Evolutionary conservation across 805 yeast species (phyloP).

Genomic region (Metschnikowia corniflorae): DNA sequence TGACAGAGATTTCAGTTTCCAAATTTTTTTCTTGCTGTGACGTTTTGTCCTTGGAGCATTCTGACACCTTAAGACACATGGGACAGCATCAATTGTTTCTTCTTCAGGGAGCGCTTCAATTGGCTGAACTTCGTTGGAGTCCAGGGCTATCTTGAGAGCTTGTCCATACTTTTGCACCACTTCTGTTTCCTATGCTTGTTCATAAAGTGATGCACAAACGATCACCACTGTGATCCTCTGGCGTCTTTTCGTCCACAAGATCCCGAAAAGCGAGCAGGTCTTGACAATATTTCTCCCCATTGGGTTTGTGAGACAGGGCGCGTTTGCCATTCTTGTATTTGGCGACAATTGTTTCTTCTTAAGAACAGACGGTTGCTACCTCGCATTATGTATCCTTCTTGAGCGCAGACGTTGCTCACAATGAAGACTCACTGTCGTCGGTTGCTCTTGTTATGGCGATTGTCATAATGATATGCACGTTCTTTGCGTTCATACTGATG

Average conservation of each 20-base stretch:
- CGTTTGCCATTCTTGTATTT: slow-evolving; percentile 58
- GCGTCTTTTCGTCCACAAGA: slow-evolving; percentile 53
- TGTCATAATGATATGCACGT: slow-evolving; percentile 20
- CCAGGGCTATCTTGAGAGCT: too few relatives aligned
- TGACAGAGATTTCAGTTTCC: too few relatives aligned
- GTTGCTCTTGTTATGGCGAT: slow-evolving; percentile 10
- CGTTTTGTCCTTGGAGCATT: too few relatives aligned
- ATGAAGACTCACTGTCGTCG: slow-evolving; percentile 3
- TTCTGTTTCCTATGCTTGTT: too few relatives aligned
- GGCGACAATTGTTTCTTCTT: slow-evolving; percentile 42
- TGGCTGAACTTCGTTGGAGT: too few relatives aligned
- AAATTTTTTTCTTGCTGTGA: too few relatives aligned
- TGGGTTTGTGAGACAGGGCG: slow-evolving; percentile 86
- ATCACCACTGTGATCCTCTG: slow-evolving; percentile 56
- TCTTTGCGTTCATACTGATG: slow-evolving; percentile 40
- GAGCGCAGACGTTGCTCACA: slow-evolving; percentile 6
- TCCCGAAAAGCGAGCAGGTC: slow-evolving; percentile 53
- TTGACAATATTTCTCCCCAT: slow-evolving; percentile 74
- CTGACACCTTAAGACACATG: too few relatives aligned
- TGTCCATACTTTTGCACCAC: too few relatives aligned
- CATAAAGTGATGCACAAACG: slow-evolving; percentile 54
- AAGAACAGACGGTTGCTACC: slow-evolving; percentile 3
- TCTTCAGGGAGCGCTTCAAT: too few relatives aligned
- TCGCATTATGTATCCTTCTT: slow-evolving; percentile 13
- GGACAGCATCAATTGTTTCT: too few relatives aligned